These are phyloP conservation scores for Pythium monospermum DNA, from an alignment of 352 stramenopile genomes.

Conservation along the genomic window DNA sequence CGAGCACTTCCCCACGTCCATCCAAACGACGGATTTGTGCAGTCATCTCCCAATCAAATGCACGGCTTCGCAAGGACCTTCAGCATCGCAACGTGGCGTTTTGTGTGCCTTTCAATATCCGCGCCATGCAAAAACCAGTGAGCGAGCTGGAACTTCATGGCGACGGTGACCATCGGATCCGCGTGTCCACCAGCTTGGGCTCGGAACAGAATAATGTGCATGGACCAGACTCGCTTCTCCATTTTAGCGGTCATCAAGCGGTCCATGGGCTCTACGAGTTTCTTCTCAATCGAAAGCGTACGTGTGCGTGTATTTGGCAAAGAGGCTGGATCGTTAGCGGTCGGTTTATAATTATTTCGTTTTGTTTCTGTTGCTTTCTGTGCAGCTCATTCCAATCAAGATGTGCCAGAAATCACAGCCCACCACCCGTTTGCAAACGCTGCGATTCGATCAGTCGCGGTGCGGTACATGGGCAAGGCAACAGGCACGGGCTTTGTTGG, in stretches of 20 bases:
- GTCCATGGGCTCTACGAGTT: slow-evolving; percentile 76
- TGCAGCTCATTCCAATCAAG: slow-evolving; percentile 69
- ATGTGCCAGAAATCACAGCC: slow-evolving; percentile 57
- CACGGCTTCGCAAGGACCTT: slow-evolving; percentile 53
- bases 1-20: background rate
- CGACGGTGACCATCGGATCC: slow-evolving; percentile 24
- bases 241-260: slow-evolving; percentile 54
- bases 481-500: slow-evolving; percentile 4
- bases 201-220: slow-evolving; percentile 29
- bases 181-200: background rate
- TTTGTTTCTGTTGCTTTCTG: background rate
- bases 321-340: background rate
- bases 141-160: slow-evolving; percentile 26
- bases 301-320: slow-evolving; percentile 9
- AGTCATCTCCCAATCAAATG: slow-evolving; percentile 67
- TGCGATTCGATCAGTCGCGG: slow-evolving; percentile 48
- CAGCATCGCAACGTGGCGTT: slow-evolving; percentile 59
- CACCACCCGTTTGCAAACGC: slow-evolving; percentile 54
- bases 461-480: slow-evolving; percentile 33
- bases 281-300: slow-evolving; percentile 73
- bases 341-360: background rate
- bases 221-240: slow-evolving; percentile 55
- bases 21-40: slow-evolving; percentile 35
- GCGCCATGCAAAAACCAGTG: slow-evolving; percentile 14
- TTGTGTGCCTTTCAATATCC: slow-evolving; percentile 43